These are phyloP conservation scores for Penicillium parvum DNA, from an alignment of 495 filamentous ascomycete species.

Conservation along the genomic window DNA sequence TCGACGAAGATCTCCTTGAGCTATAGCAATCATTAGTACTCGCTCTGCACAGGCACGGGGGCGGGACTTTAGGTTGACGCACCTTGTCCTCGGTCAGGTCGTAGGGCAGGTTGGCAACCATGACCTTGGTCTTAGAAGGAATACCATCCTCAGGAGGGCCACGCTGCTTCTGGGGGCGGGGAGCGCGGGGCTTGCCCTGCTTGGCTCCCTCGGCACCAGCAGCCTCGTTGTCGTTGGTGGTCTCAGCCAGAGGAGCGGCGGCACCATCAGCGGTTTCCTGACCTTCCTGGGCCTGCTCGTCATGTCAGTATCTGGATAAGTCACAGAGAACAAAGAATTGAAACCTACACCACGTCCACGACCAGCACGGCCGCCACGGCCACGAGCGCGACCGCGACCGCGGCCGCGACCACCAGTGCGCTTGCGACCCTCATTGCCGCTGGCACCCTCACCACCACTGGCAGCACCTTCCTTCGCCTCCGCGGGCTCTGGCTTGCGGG, in stretches of 20 bases:
- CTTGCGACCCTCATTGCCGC: constrained; percentile 72
- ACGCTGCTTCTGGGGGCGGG: constrained; percentile 62
- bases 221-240: constrained; percentile 55
- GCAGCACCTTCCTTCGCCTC: constrained; percentile 70
- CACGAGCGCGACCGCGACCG: constrained; percentile 70
- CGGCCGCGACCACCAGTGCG: constrained; percentile 72
- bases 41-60: too few species aligned
- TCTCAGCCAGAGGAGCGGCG: constrained; percentile 55
- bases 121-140: constrained; percentile 98
- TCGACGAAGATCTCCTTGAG: constrained; percentile 92
- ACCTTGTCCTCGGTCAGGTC: constrained; percentile 97
- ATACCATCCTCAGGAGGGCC: constrained; percentile 97
- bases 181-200: constrained; percentile 42
- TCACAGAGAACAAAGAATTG: neutral
- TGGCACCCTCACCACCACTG: constrained; percentile 62
- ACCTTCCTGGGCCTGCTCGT: constrained; percentile 22
- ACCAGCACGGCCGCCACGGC: constrained; percentile 54
- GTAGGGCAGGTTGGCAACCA: constrained; percentile 98
- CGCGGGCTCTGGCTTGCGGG: constrained; percentile 89
- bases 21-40: constrained; percentile 38
- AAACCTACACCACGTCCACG: constrained; percentile 70
- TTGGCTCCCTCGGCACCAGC: constrained; percentile 45
- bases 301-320: constrained; percentile 10
- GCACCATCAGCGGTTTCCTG: constrained; percentile 44
- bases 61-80: too few species aligned